Base-by-base conservation (phyloP, 192 early-diverging fungal genomes). In the Dimargaris xerosporica region DNA sequence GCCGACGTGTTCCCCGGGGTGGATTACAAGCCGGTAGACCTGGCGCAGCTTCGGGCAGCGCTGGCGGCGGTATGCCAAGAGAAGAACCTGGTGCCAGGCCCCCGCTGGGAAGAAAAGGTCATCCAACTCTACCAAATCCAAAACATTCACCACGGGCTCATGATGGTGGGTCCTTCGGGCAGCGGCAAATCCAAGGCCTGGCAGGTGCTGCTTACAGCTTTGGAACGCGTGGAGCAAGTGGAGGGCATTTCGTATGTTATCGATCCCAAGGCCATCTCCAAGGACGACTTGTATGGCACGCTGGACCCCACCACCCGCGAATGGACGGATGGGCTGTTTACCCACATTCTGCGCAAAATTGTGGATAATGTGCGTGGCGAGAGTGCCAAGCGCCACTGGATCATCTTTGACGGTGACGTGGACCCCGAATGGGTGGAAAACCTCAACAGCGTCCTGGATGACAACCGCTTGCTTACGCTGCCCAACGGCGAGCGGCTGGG, bases 341-440 rank as follows among this genome's bases (percentile, higher is more conserved):
- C 97, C 39, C 89, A 93, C 58, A 85, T 98, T 53, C 77, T 99
- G 62, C 85, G 97, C 60, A 94, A 96, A 72, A 98, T 98, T 67
- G 83, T 99, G 23, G 96, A 97, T 69, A 94, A 98, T 59, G 93
- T 96, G 21, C 87, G 97, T 64, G 97, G 97, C 58, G 96, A 98
- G 75, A 87, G 83, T 64, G 54, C 71, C 12, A 90, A 88, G 68
- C 86, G 97, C 28, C 96, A 99, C 68, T 99, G 97, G 97, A 96
- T 99, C 65, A 87, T 98, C 26, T 99, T 99, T 74, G 97, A 98
- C 73, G 97, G 96, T 69, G 96, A 98, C 73, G 94, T 99, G 7
- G 97, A 98, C 75, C 95, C 97, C 25, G 93, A 97, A 70, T 99
- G 97, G 97, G 95, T 99, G 21, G 97, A 99, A 76, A 99, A 99